Conservation (phyloP, 2,329 filamentous ascomycete species). For the Diplocarpon rosae region DNA sequence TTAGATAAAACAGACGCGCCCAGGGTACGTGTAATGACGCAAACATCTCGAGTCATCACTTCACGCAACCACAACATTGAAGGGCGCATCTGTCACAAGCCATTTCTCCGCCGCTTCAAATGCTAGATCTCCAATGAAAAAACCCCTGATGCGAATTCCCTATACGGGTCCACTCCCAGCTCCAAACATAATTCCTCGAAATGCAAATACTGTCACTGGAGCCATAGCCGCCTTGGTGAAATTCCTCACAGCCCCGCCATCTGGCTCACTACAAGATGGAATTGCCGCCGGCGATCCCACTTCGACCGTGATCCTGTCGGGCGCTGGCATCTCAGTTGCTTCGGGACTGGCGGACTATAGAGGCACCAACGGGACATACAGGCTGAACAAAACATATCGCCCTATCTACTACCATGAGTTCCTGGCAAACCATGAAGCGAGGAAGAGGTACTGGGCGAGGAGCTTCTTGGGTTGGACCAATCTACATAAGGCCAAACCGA, state of each 20-base stretch:
- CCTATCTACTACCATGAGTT: conserved; percentile 95
- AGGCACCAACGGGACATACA: conserved; percentile 82
- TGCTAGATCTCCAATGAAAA: conserved; percentile 41
- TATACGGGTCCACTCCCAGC: conserved; percentile 75
- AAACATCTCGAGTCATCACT: too few species aligned
- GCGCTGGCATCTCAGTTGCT: conserved; percentile 86
- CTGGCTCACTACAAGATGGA: conserved; percentile 33
- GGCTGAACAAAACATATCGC: conserved; percentile 77
- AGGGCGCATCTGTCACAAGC: too few species aligned
- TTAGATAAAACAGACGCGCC: too few species aligned
- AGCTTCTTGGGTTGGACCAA: conserved; percentile 90
- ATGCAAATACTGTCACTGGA: conserved; percentile 57
- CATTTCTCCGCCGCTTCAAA: conserved; percentile 1
- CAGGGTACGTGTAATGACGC: too few species aligned
- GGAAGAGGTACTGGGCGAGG: conserved; percentile 91
- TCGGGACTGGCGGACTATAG: conserved; percentile 91
- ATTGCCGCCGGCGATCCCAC: conserved; percentile 29
- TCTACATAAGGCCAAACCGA: conserved; percentile 67
- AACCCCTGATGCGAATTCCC: conserved; percentile 70
- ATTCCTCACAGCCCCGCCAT: conserved; percentile 59
- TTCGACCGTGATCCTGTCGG: conserved; percentile 54
- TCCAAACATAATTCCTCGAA: conserved; percentile 62
- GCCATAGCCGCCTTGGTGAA: conserved; percentile 66
- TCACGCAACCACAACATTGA: too few species aligned
- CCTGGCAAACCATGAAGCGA: conserved; percentile 63